These are phyloP conservation scores for Calocybe gangraenosa DNA, from an alignment of 768 basidiomycete species.

Conservation along the genomic window DNA sequence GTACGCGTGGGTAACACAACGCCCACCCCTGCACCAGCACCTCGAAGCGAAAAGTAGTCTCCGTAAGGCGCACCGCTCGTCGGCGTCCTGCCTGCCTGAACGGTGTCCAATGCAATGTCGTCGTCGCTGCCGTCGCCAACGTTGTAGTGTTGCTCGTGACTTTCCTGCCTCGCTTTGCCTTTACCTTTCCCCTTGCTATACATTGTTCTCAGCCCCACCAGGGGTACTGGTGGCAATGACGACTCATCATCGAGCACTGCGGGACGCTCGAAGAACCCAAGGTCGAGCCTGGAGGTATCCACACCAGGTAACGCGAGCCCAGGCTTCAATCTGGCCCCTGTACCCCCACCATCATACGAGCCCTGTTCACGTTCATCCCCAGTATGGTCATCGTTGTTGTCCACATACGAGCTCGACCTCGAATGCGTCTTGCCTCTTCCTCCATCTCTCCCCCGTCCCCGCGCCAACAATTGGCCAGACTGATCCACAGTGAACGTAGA, in stretches of 20 bases:
- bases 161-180: constrained; percentile 10
- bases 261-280: constrained; percentile 26
- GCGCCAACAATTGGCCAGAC: constrained; percentile 18
- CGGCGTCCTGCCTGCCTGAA: constrained; percentile 14
- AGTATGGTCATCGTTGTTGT: no score
- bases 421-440: background rate
- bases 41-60: constrained; percentile 7
- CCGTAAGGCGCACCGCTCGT: constrained; percentile 10
- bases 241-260: background rate
- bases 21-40: background rate
- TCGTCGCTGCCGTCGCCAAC: constrained; percentile 1
- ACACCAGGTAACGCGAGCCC: constrained; percentile 19
- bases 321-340: background rate
- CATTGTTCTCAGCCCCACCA: constrained; percentile 15
- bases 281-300: constrained; percentile 27
- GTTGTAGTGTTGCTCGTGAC: constrained; percentile 23
- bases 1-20: background rate
- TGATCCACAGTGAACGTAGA: no score
- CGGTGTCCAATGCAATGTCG: no score
- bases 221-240: constrained; percentile 27
- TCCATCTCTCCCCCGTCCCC: background rate
- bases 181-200: background rate
- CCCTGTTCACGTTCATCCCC: no score
- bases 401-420: background rate
- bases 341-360: no score